Conservation (phyloP, 257 asterid genomes). For the Cordia subcordata region DNA sequence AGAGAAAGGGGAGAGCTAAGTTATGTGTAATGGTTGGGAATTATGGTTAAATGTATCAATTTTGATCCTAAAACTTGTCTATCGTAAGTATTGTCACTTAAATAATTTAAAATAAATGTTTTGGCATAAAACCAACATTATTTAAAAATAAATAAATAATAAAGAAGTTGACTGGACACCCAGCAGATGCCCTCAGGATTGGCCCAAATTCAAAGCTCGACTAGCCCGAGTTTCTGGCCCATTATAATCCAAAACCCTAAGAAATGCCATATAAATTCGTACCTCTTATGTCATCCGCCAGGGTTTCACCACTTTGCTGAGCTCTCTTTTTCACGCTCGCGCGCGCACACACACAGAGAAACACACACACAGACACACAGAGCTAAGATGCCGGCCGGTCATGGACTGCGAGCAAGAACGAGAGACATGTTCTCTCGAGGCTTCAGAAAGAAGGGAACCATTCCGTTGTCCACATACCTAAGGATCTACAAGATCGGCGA, state of each 20-base stretch:
- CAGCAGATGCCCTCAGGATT: too few species aligned
- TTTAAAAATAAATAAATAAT: too few species aligned
- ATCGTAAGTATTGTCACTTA: too few species aligned
- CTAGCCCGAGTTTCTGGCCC: not conserved
- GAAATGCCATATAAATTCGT: too few species aligned
- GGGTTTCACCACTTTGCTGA: not conserved
- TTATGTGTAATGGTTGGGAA: too few species aligned
- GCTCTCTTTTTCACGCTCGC: not conserved
- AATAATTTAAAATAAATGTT: too few species aligned
- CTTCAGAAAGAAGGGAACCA: conserved; percentile 36
- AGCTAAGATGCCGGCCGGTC: conserved; percentile 44
- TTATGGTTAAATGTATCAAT: too few species aligned
- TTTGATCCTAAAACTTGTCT: too few species aligned
- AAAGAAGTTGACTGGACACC: too few species aligned
- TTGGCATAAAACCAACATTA: too few species aligned
- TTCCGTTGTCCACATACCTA: conserved; percentile 27
- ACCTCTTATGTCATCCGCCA: not conserved
- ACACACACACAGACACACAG: not conserved
- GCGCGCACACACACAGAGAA: not conserved
- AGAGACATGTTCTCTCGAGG: conserved; percentile 31
- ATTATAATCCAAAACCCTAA: too few species aligned
- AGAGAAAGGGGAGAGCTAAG: too few species aligned
- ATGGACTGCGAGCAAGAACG: conserved; percentile 36
- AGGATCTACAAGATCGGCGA: conserved; percentile 29
- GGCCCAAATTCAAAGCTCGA: not conserved